Base-by-base conservation (phyloP, 1,284 basidiomycete species). In the Heterobasidion parviporum region DNA sequence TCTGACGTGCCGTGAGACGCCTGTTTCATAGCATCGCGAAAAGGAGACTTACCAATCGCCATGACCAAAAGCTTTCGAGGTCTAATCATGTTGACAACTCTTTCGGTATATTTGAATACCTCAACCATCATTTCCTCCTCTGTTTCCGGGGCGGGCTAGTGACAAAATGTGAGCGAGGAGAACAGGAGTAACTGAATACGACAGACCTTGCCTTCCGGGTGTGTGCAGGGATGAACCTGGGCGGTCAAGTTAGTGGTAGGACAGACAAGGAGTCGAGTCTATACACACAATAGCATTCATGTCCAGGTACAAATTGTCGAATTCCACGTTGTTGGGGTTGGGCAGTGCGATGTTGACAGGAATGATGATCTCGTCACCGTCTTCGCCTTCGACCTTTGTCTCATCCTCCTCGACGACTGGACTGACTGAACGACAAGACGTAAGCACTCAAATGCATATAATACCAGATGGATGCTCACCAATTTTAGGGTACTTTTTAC, bases 91-190 rank as follows among this genome's bases (percentile, higher is more conserved):
- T 94, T 94, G 50, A 99, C 94, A 32, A 99, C 91, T 50, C 97
- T 83, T 68, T 98, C 95, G 0, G 97, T 99, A 75, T 99, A 99
- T 54, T 81, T 84, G 75, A 99, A 98, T 47, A 99, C 82, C 70
- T 98, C 97, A 20, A 92, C 68, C 97, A 99, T 99, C 97, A 99
- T 99, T 57, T 98, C 95, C 68, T 94, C 92, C 70, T 99, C 97
- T 2, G 94, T 98, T 70, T 97, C 92, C 0, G 97, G 97, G 1
- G 97, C 87, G 50, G 93, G 92, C 83, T 92, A 56, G 44, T 43
- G 32, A 51, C 4, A 50, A 18, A 15, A 33, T 58, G 48, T 36
- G 9, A 53, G 18, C 8, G 51, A 46, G 34, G 20, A 49, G 35
- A 18, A 32, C 8, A 6, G 14, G 36, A 26, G 14, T 54, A n/a